Evolutionary conservation across 1,139 yeast species (phyloP).

Genomic region (Candida glucosophila): DNA sequence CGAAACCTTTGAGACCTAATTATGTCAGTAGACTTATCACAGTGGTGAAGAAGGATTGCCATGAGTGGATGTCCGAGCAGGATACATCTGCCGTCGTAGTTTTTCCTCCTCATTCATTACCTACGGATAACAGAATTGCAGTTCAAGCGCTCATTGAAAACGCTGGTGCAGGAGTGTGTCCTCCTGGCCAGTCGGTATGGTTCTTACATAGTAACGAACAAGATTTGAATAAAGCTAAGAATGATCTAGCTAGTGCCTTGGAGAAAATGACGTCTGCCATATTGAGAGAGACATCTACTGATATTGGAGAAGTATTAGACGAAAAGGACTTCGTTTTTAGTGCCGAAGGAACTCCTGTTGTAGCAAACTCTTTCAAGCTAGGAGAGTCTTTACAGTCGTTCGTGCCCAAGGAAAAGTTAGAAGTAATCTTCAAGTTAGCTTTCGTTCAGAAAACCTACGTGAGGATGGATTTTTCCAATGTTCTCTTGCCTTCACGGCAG

Average conservation of each 20-base stretch:
- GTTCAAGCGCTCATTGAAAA: constrained; percentile 87
- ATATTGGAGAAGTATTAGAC: constrained; percentile 33
- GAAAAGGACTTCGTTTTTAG: constrained; percentile 48
- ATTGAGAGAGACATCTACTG: constrained; percentile 62
- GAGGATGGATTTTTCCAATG: constrained; percentile 32
- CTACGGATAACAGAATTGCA: constrained; percentile 56
- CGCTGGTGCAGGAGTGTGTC: constrained; percentile 84
- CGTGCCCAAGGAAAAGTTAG: constrained; percentile 73
- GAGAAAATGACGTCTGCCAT: constrained; percentile 72
- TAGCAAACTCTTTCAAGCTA: constrained; percentile 68
- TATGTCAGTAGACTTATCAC: constrained; percentile 71
- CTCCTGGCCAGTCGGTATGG: constrained; percentile 86
- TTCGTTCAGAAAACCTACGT: constrained; percentile 66
- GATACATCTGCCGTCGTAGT: constrained; percentile 84
- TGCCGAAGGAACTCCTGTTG: constrained; percentile 55
- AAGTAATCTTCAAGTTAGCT: constrained; percentile 68
- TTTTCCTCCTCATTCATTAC: constrained; percentile 82
- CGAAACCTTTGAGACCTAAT: constrained; percentile 30
- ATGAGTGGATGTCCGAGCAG: constrained; percentile 82
- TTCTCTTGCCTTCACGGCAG: constrained; percentile 22
- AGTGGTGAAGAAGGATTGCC: constrained; percentile 78
- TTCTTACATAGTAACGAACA: constrained; percentile 73
- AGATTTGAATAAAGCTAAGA: constrained; percentile 56
- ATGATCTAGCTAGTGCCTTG: constrained; percentile 74
- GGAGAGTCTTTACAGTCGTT: constrained; percentile 81